Conservation (phyloP, 768 basidiomycete species). For the Termitomyces sp. region DNA sequence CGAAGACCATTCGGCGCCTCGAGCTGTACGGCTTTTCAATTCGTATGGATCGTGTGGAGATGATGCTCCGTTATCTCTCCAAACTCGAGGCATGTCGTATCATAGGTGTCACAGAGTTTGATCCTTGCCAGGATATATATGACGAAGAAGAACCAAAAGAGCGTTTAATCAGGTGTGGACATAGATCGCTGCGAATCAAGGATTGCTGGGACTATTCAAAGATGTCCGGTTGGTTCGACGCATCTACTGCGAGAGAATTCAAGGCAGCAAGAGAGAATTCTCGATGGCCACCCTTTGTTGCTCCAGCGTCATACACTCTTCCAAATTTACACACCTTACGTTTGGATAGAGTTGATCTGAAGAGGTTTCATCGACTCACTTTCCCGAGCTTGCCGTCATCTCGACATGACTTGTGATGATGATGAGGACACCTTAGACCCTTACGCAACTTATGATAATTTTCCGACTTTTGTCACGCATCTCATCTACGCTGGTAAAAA, state of each 20-base stretch:
- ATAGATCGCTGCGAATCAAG: not conserved
- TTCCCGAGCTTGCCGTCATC: not conserved
- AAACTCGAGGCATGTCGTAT: conserved; percentile 1
- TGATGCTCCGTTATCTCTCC: too few relatives aligned
- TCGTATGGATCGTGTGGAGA: too few relatives aligned
- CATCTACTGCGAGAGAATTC: not conserved
- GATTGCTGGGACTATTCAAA: not conserved
- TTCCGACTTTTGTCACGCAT: not conserved
- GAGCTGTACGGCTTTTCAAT: too few relatives aligned
- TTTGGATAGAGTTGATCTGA: not conserved
- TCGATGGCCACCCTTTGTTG: not conserved
- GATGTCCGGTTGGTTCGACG: not conserved
- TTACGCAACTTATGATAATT: not conserved
- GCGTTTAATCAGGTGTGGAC: not conserved
- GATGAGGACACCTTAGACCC: too few relatives aligned
- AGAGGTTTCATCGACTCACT: not conserved
- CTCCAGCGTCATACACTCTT: not conserved
- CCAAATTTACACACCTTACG: not conserved
- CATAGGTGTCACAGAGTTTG: not conserved
- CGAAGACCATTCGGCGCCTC: too few relatives aligned
- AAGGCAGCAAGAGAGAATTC: not conserved
- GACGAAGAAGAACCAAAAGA: not conserved
- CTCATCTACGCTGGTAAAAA: too few relatives aligned
- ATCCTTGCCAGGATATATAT: not conserved
- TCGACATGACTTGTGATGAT: not conserved